A percentile compares a stretch with the other conserved stretches of the same genome.
Conservation (phyloP, 2,329 filamentous ascomycete genomes). For the Clonostachys solani region DNA sequence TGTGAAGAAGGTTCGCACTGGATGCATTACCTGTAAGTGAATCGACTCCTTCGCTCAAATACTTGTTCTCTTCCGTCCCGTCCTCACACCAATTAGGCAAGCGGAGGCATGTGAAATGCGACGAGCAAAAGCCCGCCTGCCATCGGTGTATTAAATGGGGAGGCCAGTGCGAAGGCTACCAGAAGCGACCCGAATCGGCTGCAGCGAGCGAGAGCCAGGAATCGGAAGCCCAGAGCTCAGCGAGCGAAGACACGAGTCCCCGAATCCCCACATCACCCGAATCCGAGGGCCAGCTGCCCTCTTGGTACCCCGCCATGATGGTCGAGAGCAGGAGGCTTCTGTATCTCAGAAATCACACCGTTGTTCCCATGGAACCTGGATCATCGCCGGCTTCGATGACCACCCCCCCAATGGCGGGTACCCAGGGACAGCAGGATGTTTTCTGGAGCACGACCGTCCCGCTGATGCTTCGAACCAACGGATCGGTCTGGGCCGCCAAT, state of each 20-base stretch:
- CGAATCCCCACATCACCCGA: background rate
- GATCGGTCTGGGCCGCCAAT: slow-evolving; percentile 27
- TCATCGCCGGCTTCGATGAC: background rate
- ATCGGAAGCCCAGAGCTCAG: background rate
- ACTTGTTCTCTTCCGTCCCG: too few species aligned
- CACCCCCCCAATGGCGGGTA: background rate
- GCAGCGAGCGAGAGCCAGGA: background rate
- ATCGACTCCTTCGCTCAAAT: too few species aligned
- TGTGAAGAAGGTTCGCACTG: slow-evolving; percentile 17
- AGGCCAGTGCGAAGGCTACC: slow-evolving; percentile 22
- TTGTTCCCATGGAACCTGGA: background rate
- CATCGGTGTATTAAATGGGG: slow-evolving; percentile 22
- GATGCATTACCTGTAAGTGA: slow-evolving; percentile 18
- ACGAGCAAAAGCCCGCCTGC: slow-evolving; percentile 21
- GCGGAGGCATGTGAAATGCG: slow-evolving; percentile 24
- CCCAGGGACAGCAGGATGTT: slow-evolving; percentile 5
- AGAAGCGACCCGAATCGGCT: background rate
- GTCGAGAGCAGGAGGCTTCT: slow-evolving; percentile 2
- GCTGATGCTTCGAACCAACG: slow-evolving; percentile 21
- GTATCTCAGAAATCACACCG: background rate
- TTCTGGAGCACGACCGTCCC: slow-evolving; percentile 30
- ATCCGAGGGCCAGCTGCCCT: background rate
- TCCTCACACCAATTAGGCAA: slow-evolving; percentile 5
- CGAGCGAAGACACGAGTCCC: background rate
- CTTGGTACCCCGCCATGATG: background rate